These are phyloP conservation scores for Pogostemon cablin DNA, from an alignment of 257 asterid genomes.

Conservation along the genomic window DNA sequence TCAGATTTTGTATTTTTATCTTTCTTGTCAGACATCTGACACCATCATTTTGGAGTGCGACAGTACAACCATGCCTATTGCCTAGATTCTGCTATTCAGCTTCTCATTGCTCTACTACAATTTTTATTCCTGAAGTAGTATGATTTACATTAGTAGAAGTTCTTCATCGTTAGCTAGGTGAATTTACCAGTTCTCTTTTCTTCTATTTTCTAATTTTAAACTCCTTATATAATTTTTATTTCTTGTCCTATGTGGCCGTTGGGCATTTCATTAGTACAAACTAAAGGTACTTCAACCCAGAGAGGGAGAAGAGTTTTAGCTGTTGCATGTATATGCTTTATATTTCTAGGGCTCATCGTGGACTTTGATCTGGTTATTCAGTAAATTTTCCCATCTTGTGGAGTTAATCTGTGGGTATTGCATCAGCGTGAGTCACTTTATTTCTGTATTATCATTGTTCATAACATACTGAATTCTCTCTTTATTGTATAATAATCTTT, in stretches of 20 bases:
- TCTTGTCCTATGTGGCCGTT: not conserved
- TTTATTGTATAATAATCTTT: no score
- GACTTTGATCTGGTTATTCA: not conserved
- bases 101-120: not conserved
- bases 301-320: not conserved
- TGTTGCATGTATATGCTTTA: not conserved
- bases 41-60: not conserved
- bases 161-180: not conserved
- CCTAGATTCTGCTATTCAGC: not conserved
- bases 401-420: no score
- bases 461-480: no score
- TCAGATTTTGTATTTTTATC: not conserved
- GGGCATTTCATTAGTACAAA: not conserved
- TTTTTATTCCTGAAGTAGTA: no score
- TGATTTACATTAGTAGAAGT: not conserved
- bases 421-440: no score
- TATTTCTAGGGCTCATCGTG: not conserved
- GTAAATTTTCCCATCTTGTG: no score
- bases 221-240: not conserved
- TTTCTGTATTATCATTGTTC: no score
- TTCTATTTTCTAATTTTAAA: not conserved
- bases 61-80: not conserved
- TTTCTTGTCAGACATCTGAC: not conserved
- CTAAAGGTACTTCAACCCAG: not conserved
- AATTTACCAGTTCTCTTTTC: not conserved